Evolutionary conservation across 176 grass and related monocot genomes (phyloP).

Genomic region (Eragrostis nindensis): DNA sequence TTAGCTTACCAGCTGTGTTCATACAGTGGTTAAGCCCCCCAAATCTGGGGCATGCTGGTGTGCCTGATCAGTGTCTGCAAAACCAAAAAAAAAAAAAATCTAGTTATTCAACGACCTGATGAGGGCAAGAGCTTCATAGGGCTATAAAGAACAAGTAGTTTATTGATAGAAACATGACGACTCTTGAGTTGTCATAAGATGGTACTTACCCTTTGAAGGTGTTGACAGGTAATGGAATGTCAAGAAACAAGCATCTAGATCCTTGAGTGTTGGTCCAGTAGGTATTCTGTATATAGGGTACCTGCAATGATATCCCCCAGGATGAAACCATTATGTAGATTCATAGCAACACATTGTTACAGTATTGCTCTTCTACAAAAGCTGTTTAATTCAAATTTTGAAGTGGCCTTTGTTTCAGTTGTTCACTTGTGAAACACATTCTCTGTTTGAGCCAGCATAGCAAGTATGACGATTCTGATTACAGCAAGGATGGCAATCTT

Average conservation of each 20-base stretch:
- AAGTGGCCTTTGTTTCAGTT: too few relatives aligned
- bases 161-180: background rate
- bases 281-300: constrained; percentile 97
- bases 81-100: background rate
- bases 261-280: constrained; percentile 88
- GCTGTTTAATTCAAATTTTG: constrained; percentile 22
- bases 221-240: constrained; percentile 77
- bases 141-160: too few relatives aligned
- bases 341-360: constrained; percentile 1
- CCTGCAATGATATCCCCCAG: constrained; percentile 60
- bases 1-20: constrained; percentile 47
- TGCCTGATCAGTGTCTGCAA: constrained; percentile 45
- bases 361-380: constrained; percentile 36
- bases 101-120: background rate
- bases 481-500: background rate
- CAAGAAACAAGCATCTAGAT: constrained; percentile 92
- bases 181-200: background rate
- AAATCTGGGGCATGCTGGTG: constrained; percentile 20
- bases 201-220: constrained; percentile 56
- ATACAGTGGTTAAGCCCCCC: constrained; percentile 40
- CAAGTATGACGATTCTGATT: background rate
- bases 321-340: constrained; percentile 39
- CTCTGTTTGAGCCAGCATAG: constrained; percentile 23
- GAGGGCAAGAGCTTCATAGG: too few relatives aligned
- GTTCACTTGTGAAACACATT: background rate